Evolutionary conservation across 176 grass and related monocot genomes (phyloP).

Genomic region (Musa beccarii): DNA sequence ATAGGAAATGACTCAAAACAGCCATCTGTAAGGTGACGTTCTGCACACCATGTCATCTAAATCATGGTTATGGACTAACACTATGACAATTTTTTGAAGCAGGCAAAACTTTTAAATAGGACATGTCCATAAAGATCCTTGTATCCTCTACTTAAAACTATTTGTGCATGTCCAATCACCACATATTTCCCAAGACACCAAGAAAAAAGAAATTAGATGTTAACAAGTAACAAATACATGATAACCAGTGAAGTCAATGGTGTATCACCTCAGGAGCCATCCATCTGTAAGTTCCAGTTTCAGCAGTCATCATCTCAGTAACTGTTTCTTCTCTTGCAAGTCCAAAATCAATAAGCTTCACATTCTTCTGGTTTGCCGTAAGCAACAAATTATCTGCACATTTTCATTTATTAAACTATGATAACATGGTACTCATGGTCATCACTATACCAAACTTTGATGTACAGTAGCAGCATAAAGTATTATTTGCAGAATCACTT

Average conservation of each 20-base stretch:
- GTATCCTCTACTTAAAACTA: no score
- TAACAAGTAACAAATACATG: not conserved
- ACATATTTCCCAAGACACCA: not conserved
- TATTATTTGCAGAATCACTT: no score
- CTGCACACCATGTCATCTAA: no score
- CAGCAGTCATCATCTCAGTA: constrained; percentile 99
- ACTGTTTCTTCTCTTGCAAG: constrained; percentile 99
- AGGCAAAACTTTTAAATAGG: not conserved
- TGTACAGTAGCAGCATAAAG: no score
- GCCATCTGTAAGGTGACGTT: no score
- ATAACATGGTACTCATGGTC: not conserved
- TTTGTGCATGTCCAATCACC: no score
- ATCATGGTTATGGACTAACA: no score
- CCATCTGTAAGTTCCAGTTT: constrained; percentile 97
- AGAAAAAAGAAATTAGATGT: not conserved
- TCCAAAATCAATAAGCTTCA: constrained; percentile 98
- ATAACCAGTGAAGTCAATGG: not conserved
- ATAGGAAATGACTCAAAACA: not conserved
- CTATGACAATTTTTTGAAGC: not conserved
- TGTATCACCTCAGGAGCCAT: constrained; percentile 91
- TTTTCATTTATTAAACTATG: not conserved
- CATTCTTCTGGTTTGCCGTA: constrained; percentile 87
- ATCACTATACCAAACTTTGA: no score
- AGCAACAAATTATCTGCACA: constrained; percentile 95
- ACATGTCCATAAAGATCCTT: no score